Evolutionary conservation across 2,329 filamentous ascomycete species (phyloP).

Genomic region (Fusarium torulosum): DNA sequence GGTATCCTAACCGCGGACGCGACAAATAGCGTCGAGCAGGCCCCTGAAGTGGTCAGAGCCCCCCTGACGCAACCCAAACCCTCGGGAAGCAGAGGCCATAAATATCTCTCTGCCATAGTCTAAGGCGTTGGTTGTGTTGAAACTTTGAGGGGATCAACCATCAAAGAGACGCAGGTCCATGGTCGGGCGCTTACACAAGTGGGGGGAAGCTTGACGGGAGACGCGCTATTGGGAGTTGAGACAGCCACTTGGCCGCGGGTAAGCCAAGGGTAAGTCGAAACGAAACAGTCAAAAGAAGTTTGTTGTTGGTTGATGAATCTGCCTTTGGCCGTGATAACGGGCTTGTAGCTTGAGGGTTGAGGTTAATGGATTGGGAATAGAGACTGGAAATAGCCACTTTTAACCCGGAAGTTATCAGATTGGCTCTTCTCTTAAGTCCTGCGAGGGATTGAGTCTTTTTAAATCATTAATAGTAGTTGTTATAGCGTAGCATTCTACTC

Average conservation of each 20-base stretch:
- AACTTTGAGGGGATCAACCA: conserved; percentile 7
- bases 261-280: conserved; percentile 25
- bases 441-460: not conserved
- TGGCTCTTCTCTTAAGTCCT: not conserved
- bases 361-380: not conserved
- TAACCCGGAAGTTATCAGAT: not conserved
- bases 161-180: conserved; percentile 21
- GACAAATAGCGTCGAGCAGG: conserved; percentile 36
- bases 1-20: conserved; percentile 46
- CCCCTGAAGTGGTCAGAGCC: conserved; percentile 15
- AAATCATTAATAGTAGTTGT: not conserved
- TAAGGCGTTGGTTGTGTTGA: conserved; percentile 7
- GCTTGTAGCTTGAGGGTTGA: conserved; percentile 1
- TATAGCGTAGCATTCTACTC: not conserved
- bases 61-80: conserved; percentile 35
- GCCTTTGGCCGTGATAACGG: conserved; percentile 20
- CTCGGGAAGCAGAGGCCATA: conserved; percentile 38
- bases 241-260: conserved; percentile 43
- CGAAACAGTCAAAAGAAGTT: conserved; percentile 3
- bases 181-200: conserved; percentile 47
- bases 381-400: not conserved
- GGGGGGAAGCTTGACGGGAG: conserved; percentile 27
- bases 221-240: conserved; percentile 41
- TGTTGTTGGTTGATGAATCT: not conserved
- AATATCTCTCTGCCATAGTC: conserved; percentile 20